Evolutionary conservation across 306 rosid genomes (phyloP).

Genomic region (Rosa multiflora): DNA sequence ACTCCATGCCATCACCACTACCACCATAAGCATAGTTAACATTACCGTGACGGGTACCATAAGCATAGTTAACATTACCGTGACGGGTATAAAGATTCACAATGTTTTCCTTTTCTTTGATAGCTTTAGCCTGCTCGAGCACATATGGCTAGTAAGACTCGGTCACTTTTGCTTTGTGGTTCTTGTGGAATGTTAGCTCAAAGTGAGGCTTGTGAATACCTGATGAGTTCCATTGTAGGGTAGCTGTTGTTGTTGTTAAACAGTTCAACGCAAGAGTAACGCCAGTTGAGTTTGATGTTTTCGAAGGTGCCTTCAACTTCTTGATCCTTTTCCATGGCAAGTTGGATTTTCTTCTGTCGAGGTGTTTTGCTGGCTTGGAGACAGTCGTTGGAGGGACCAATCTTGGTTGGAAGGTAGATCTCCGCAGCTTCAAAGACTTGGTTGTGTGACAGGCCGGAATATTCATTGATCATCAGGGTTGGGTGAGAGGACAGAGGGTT

Average conservation of each 20-base stretch:
- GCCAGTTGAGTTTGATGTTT: constrained; percentile 21
- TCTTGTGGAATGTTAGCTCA: constrained; percentile 35
- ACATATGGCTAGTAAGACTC: constrained; percentile 34
- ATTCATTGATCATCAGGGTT: constrained; percentile 29
- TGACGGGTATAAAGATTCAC: constrained; percentile 24
- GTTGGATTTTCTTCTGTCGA: constrained; percentile 25
- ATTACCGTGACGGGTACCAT: too few species aligned
- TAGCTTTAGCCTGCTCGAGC: constrained; percentile 18
- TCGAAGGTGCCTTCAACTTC: constrained; percentile 21
- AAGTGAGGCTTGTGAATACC: constrained; percentile 7
- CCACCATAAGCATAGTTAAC: background rate
- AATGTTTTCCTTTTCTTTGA: constrained; percentile 12
- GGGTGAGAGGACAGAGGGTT: constrained; percentile 29
- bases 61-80: too few species aligned
- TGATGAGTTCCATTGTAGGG: background rate
- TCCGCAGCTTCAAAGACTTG: constrained; percentile 37
- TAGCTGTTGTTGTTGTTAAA: background rate
- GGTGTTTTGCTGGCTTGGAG: constrained; percentile 29
- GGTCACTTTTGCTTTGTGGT: constrained; percentile 25
- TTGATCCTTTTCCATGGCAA: constrained; percentile 30
- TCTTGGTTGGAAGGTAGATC: constrained; percentile 33
- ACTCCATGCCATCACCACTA: background rate
- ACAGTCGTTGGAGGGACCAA: constrained; percentile 17
- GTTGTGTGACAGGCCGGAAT: constrained; percentile 28
- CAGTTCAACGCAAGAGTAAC: constrained; percentile 8